Percentiles rank a stretch among this genome's conserved stretches.
These are phyloP conservation scores for Mycogone perniciosa DNA, from an alignment of 2,329 filamentous ascomycete genomes.

Conservation along the genomic window DNA sequence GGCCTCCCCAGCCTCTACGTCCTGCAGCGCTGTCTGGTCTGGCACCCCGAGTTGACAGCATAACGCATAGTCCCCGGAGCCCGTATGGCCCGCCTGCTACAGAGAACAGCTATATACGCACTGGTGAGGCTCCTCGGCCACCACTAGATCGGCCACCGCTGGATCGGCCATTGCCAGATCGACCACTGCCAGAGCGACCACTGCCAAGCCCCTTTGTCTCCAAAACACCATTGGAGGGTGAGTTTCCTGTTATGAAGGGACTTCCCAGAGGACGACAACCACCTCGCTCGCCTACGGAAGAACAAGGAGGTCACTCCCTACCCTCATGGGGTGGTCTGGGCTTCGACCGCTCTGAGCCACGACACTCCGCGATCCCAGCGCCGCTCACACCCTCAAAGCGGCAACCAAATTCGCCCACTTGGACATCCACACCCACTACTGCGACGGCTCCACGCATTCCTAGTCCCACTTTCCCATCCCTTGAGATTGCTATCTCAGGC, in stretches of 20 bases:
- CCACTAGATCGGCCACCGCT: slow-evolving; percentile 11
- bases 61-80: slow-evolving; percentile 14
- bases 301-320: slow-evolving; percentile 11
- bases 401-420: slow-evolving; percentile 4
- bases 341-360: slow-evolving; percentile 23
- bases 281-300: background rate
- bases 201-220: slow-evolving; percentile 22
- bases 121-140: slow-evolving; percentile 9
- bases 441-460: slow-evolving; percentile 27
- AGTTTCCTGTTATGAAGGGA: slow-evolving; percentile 29
- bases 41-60: slow-evolving; percentile 10
- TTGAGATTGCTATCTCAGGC: slow-evolving; percentile 29
- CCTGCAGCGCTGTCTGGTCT: slow-evolving; percentile 19
- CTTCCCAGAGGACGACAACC: slow-evolving; percentile 30
- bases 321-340: slow-evolving; percentile 9
- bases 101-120: slow-evolving; percentile 10
- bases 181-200: background rate
- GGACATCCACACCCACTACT: slow-evolving; percentile 23
- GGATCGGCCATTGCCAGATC: too few species aligned
- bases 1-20: slow-evolving; percentile 18
- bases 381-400: slow-evolving; percentile 26
- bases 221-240: slow-evolving; percentile 24
- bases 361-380: slow-evolving; percentile 30
- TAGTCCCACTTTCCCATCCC: slow-evolving; percentile 30
- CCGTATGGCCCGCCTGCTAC: slow-evolving; percentile 18